These are phyloP conservation scores for Trametes cubensis DNA, from an alignment of 768 basidiomycete genomes.

Conservation along the genomic window DNA sequence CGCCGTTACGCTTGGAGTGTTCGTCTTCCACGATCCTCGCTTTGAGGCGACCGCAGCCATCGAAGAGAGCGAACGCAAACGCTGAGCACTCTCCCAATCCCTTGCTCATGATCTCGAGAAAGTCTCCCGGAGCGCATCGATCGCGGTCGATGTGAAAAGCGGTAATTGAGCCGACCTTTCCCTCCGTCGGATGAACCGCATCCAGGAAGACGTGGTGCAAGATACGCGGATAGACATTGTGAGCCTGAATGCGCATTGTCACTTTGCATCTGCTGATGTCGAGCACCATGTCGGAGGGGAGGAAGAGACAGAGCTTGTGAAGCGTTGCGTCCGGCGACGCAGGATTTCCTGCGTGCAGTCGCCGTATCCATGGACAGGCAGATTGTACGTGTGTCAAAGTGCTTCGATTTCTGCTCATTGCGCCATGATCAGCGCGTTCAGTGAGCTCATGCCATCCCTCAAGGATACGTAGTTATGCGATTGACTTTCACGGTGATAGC, in stretches of 20 bases:
- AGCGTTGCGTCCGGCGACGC: no score
- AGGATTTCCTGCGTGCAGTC: no score
- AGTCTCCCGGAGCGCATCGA: neutral
- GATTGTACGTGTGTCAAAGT: no score
- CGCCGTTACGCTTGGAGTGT: constrained; percentile 36
- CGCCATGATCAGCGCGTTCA: no score
- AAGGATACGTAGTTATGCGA: no score
- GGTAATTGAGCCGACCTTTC: constrained; percentile 10
- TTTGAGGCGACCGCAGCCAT: constrained; percentile 33
- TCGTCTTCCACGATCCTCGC: constrained; percentile 32
- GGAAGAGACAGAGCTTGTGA: neutral
- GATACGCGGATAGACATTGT: constrained; percentile 4
- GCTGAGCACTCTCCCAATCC: constrained; percentile 36
- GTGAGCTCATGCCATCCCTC: no score
- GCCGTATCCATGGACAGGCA: no score
- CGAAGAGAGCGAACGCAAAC: constrained; percentile 35
- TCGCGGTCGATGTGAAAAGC: constrained; percentile 20
- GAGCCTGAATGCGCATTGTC: neutral
- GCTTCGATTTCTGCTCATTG: no score
- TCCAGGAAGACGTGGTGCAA: constrained; percentile 4
- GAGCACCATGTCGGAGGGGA: no score
- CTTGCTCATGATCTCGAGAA: constrained; percentile 31
- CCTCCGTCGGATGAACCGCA: constrained; percentile 9
- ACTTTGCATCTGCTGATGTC: neutral
- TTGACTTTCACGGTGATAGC: no score